Evolutionary conservation across 179 eudicot genomes (phyloP).

Genomic region (Sideroxylon spinosum): DNA sequence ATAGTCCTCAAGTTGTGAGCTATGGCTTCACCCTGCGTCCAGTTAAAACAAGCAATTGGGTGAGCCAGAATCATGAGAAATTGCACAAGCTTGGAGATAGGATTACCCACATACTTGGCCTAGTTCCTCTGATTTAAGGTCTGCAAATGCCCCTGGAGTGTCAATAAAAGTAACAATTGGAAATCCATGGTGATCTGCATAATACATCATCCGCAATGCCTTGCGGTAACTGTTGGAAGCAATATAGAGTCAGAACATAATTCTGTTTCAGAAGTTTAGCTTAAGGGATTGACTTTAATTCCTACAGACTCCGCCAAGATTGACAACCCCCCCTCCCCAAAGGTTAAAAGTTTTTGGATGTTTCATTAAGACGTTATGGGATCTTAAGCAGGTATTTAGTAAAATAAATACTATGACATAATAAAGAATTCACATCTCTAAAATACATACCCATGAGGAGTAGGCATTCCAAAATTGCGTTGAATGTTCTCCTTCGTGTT

Average conservation of each 20-base stretch:
- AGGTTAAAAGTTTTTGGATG: too few relatives aligned
- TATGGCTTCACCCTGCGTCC: constrained; percentile 88
- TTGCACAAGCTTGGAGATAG: background rate
- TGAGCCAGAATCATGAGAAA: background rate
- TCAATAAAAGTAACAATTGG: constrained; percentile 86
- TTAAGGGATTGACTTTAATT: too few relatives aligned
- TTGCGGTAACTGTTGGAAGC: constrained; percentile 65
- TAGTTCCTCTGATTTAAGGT: constrained; percentile 82
- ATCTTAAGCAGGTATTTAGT: too few relatives aligned
- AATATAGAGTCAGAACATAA: background rate
- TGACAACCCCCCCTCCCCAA: too few relatives aligned
- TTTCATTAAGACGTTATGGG: too few relatives aligned
- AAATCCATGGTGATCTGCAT: constrained; percentile 95
- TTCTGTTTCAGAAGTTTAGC: background rate
- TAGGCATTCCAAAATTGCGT: constrained; percentile 5
- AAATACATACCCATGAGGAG: constrained; percentile 18
- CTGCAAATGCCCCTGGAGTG: constrained; percentile 96
- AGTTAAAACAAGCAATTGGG: constrained; percentile 23
- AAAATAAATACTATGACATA: background rate
- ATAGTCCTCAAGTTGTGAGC: constrained; percentile 87
- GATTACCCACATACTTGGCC: constrained; percentile 72
- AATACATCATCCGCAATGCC: constrained; percentile 91
- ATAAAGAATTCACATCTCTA: background rate
- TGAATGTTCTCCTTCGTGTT: background rate
- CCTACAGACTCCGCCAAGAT: background rate